phyloP scores from a whole-genome alignment of 129 eudicot genomes.

The Oenanthe sinensis region DNA sequence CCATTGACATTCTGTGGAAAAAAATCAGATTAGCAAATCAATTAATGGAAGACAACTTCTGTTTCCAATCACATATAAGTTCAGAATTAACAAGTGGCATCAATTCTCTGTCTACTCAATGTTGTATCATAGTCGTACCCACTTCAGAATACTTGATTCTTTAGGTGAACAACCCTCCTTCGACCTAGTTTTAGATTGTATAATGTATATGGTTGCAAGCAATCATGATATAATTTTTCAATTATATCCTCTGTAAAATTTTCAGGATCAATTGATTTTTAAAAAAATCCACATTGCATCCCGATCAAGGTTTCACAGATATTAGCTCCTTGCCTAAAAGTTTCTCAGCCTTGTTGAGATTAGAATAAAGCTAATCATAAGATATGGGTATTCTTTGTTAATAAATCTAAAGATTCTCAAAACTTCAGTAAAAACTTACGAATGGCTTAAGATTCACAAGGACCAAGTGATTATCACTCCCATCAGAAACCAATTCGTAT shows the following conservation, averaged over 20 bases:
- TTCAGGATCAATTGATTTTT: not conserved
- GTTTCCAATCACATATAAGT: not conserved
- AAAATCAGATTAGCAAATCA: not conserved
- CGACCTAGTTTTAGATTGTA: not conserved
- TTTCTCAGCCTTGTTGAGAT: not conserved
- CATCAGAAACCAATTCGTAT: conserved; percentile 83
- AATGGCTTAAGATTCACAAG: conserved; percentile 93
- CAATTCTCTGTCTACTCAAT: not conserved
- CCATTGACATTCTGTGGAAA: conserved; percentile 66
- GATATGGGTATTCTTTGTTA: too few species aligned
- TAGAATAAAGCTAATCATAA: not conserved
- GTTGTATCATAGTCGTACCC: not conserved
- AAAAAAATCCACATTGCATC: not conserved
- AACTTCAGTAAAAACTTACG: conserved; percentile 24
- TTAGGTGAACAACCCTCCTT: not conserved
- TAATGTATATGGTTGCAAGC: not conserved
- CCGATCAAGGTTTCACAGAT: not conserved
- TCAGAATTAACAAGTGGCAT: not conserved
- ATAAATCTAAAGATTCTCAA: not conserved
- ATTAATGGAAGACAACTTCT: too few species aligned
- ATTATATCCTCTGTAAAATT: not conserved
- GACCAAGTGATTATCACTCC: conserved; percentile 93
- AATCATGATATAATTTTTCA: not conserved
- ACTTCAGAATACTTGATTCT: not conserved
- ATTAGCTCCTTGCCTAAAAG: not conserved